phyloP scores from a whole-genome alignment of 495 filamentous ascomycete genomes.

The Cenococcum geophilum region DNA sequence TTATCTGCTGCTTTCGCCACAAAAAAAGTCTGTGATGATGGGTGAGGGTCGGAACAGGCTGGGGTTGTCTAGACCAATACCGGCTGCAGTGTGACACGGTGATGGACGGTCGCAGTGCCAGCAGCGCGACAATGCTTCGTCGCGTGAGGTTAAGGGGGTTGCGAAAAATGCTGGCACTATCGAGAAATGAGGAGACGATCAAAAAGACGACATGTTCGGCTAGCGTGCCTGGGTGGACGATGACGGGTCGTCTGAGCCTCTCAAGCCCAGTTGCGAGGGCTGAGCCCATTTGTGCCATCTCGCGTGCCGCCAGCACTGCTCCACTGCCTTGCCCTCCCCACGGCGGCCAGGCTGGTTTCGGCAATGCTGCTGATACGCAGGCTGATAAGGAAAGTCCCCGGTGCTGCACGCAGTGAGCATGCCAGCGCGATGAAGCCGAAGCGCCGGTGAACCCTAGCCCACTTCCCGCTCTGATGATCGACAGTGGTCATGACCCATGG shows the following conservation, averaged over 20 bases:
- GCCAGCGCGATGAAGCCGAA: conserved; percentile 27
- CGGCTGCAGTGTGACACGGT: background rate
- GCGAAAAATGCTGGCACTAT: conserved; percentile 7
- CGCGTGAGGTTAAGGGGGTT: background rate
- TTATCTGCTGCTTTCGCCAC: too few relatives aligned
- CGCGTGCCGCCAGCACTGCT: too few relatives aligned
- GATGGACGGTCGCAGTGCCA: background rate
- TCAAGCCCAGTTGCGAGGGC: background rate
- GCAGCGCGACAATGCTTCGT: background rate
- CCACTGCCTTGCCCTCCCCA: too few relatives aligned
- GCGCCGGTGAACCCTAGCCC: conserved; percentile 23
- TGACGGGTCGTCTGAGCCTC: conserved; percentile 2
- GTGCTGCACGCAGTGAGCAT: conserved; percentile 4
- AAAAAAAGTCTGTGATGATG: too few relatives aligned
- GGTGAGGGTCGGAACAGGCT: too few relatives aligned
- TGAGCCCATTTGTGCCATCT: too few relatives aligned
- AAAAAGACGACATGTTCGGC: background rate
- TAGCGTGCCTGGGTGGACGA: background rate
- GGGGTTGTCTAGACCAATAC: background rate
- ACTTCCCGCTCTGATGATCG: conserved; percentile 28
- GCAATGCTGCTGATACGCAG: conserved; percentile 1
- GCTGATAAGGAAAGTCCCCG: conserved; percentile 20
- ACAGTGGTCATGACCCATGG: conserved; percentile 16
- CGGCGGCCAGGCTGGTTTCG: conserved; percentile 1
- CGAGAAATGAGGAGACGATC: conserved; percentile 16